Evolutionary conservation across 2,329 filamentous ascomycete genomes (phyloP).

Genomic region (Colletotrichum liaoningense): DNA sequence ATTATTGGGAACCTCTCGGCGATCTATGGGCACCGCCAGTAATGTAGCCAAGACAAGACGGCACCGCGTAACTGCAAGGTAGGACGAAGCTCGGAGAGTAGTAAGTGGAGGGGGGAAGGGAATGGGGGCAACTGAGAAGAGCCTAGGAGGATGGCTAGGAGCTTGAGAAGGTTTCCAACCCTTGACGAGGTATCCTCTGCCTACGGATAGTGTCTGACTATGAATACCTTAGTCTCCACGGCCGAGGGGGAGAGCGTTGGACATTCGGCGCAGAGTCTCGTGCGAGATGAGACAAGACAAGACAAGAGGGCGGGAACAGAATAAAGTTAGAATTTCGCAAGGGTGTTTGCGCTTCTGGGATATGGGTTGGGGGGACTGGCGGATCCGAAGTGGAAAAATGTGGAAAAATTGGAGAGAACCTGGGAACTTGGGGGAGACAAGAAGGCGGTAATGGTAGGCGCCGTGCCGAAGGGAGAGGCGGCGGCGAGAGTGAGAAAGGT

Average conservation of each 20-base stretch:
- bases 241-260: background rate
- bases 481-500: background rate
- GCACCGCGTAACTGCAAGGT: background rate
- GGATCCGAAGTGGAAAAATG: background rate
- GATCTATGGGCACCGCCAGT: background rate
- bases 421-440: background rate
- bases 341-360: conserved; percentile 19
- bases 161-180: background rate
- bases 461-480: conserved; percentile 12
- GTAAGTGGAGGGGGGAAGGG: background rate
- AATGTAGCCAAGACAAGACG: conserved; percentile 7
- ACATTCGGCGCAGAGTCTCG: conserved; percentile 13
- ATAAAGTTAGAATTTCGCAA: conserved; percentile 27
- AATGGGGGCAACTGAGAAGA: background rate
- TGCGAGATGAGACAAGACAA: conserved; percentile 12
- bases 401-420: background rate
- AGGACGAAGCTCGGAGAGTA: background rate
- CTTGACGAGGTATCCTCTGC: background rate
- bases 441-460: background rate
- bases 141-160: background rate
- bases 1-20: background rate
- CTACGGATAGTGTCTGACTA: background rate
- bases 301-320: conserved; percentile 15
- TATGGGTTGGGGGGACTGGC: conserved; percentile 8
- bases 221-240: background rate